Percentiles rank a stretch among this genome's conserved stretches.
Evolutionary conservation across 139 green algal species (phyloP).

Genomic region (Mesotaenium endlicherianum): DNA sequence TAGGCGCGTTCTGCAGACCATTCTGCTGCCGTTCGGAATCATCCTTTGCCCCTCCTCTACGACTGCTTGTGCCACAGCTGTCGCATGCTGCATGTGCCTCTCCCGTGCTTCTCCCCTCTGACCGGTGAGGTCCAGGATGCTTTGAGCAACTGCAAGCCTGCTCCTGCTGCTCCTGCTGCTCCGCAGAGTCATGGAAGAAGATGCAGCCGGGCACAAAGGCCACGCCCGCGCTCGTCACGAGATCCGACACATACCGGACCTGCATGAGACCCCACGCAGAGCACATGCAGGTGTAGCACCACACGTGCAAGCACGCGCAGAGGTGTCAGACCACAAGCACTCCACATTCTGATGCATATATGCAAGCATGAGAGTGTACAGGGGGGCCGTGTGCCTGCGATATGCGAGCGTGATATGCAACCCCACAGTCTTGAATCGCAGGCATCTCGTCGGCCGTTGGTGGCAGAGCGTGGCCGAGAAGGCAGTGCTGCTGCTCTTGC

Average conservation of each 20-base stretch:
- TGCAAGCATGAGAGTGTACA: not conserved
- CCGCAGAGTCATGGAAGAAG: not conserved
- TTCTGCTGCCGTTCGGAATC: not conserved
- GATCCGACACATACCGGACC: not conserved
- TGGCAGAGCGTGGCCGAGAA: no score
- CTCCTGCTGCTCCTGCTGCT: no score
- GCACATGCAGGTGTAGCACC: not conserved
- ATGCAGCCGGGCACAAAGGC: conserved; percentile 28
- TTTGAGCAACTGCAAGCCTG: not conserved
- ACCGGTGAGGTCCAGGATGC: no score
- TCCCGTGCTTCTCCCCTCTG: not conserved
- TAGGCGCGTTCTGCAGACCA: not conserved
- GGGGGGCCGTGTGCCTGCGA: not conserved
- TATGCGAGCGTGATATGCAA: not conserved
- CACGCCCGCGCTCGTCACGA: conserved; percentile 3
- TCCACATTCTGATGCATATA: no score
- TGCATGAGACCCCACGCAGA: not conserved
- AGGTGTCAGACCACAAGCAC: not conserved
- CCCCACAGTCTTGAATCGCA: not conserved
- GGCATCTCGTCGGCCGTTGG: no score
- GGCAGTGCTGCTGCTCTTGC: no score
- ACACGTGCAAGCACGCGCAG: not conserved
- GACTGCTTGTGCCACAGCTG: not conserved
- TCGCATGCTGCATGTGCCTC: not conserved
- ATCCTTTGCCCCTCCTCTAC: not conserved